phyloP scores from a whole-genome alignment of 2,329 filamentous ascomycete genomes.

The Albifimbria verrucaria region DNA sequence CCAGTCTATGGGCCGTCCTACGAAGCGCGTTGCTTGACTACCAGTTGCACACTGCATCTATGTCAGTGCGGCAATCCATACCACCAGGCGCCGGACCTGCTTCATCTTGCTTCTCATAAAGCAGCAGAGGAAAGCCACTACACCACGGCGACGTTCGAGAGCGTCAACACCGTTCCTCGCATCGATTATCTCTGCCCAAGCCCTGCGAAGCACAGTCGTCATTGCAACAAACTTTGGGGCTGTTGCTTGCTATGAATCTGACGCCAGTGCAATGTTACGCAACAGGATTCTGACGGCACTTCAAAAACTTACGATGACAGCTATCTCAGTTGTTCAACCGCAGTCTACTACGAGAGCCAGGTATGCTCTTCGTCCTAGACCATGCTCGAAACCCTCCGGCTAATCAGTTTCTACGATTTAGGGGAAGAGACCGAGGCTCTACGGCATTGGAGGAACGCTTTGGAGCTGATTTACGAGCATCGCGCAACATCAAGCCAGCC shows the following conservation, averaged over 20 bases:
- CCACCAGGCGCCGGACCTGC: too few relatives aligned
- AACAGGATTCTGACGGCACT: conserved; percentile 64
- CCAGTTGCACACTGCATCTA: too few relatives aligned
- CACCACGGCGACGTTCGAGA: too few relatives aligned
- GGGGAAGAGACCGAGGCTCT: conserved; percentile 89
- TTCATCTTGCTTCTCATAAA: too few relatives aligned
- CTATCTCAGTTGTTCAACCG: conserved; percentile 91
- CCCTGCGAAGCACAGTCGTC: background rate
- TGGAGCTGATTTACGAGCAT: conserved; percentile 85
- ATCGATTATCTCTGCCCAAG: background rate
- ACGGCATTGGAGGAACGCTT: conserved; percentile 82
- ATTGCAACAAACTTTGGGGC: background rate
- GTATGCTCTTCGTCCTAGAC: conserved; percentile 40
- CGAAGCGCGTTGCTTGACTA: too few relatives aligned
- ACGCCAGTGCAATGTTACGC: conserved; percentile 45
- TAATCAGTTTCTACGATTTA: conserved; percentile 40
- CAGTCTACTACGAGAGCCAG: conserved; percentile 93
- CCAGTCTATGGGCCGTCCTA: background rate
- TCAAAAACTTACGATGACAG: conserved; percentile 98
- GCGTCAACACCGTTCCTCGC: too few relatives aligned
- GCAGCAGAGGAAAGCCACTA: too few relatives aligned
- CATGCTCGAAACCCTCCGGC: background rate
- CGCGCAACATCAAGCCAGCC: conserved; percentile 71
- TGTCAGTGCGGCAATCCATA: too few relatives aligned
- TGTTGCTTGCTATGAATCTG: conserved; percentile 23